phyloP scores from a whole-genome alignment of 768 basidiomycete species.

The Phaeotremella skinneri region DNA sequence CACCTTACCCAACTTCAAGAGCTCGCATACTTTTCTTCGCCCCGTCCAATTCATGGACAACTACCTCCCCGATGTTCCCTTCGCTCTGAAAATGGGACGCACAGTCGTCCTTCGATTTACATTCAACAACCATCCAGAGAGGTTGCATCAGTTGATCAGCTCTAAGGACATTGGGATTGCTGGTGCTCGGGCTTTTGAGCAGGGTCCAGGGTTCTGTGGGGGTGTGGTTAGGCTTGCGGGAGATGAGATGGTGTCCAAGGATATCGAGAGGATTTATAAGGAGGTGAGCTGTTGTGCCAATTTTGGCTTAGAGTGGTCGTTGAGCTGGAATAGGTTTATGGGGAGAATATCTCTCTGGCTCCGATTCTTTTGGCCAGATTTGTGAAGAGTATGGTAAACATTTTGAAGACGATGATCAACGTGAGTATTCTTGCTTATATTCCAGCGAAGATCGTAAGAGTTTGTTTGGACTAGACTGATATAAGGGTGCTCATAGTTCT shows the following conservation, averaged over 20 bases:
- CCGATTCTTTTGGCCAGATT: conserved; percentile 14
- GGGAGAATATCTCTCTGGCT: background rate
- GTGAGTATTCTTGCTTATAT: conserved; percentile 11
- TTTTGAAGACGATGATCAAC: conserved; percentile 3
- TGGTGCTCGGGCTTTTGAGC: conserved; percentile 20
- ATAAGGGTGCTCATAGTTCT: conserved; percentile 23
- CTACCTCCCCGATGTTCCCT: conserved; percentile 13
- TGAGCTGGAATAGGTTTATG: background rate
- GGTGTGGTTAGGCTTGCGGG: conserved; percentile 23
- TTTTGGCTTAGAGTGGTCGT: no score
- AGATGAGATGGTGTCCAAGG: conserved; percentile 17
- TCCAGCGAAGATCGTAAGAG: no score
- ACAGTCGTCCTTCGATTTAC: conserved; percentile 19
- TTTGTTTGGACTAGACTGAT: conserved; percentile 9
- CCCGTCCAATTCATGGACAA: conserved; percentile 40
- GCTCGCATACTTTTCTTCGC: conserved; percentile 19
- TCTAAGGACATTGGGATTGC: conserved; percentile 25
- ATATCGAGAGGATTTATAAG: conserved; percentile 17
- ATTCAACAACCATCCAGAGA: conserved; percentile 20
- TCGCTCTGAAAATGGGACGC: conserved; percentile 18
- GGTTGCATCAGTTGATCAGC: conserved; percentile 25
- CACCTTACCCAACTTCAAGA: conserved; percentile 12
- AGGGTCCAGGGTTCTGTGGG: conserved; percentile 9
- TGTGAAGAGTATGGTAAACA: conserved; percentile 12
- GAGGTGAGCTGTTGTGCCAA: conserved; percentile 9